phyloP scores from a whole-genome alignment of 345 rosid genomes.

The Syzygium aqueum region DNA sequence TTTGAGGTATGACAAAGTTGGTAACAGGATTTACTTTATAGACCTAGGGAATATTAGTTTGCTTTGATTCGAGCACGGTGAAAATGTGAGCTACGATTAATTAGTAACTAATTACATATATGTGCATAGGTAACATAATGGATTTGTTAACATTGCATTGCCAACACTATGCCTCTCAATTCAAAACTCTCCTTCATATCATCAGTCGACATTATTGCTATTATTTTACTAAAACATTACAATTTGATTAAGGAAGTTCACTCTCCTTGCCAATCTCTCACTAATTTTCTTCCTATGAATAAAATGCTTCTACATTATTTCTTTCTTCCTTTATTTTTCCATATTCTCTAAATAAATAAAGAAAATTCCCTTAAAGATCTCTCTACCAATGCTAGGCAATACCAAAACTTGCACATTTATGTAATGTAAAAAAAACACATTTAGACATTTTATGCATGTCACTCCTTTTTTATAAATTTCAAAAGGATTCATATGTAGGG shows the following conservation, averaged over 20 bases:
- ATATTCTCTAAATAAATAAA: neutral
- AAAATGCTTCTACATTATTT: neutral
- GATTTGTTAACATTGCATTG: neutral
- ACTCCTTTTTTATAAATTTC: no score
- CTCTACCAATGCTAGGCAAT: neutral
- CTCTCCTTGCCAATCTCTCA: neutral
- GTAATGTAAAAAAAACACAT: neutral
- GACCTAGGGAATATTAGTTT: no score
- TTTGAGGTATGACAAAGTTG: no score
- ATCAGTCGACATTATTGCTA: neutral
- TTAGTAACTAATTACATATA: no score
- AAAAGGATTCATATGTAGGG: no score
- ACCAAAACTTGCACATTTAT: neutral
- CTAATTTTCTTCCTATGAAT: neutral
- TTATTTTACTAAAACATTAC: neutral
- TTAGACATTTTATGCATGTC: no score
- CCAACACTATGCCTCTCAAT: neutral
- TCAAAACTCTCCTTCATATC: neutral
- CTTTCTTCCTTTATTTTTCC: neutral
- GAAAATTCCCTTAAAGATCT: neutral
- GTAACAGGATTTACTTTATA: no score
- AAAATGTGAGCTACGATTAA: no score
- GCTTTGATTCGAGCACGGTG: no score
- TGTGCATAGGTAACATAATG: neutral
- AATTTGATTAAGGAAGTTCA: neutral